Evolutionary conservation across 163 green algal species (phyloP).

Genomic region (Volvox carteri): DNA sequence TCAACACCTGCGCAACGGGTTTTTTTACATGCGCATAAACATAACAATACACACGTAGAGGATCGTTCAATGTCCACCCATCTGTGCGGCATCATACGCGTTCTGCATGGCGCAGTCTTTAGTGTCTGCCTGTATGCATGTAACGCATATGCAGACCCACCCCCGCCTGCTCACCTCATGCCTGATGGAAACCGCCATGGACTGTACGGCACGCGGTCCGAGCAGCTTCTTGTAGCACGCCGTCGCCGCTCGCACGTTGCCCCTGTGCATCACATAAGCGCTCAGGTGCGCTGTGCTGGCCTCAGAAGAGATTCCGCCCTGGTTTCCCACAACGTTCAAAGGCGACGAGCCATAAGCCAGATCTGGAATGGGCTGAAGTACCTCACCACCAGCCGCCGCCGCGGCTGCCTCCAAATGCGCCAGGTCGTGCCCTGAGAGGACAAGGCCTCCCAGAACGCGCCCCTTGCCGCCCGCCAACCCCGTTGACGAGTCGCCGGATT

Average conservation of each 20-base stretch:
- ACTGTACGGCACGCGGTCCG: conserved; percentile 24
- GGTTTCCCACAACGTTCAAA: too few relatives aligned
- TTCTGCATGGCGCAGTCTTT: too few relatives aligned
- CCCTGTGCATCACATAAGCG: conserved; percentile 16
- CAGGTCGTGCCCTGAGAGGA: neutral
- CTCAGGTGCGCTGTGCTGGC: neutral
- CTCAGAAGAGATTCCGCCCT: too few relatives aligned
- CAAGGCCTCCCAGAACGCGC: neutral
- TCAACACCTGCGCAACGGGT: neutral
- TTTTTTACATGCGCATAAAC: too few relatives aligned
- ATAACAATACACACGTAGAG: too few relatives aligned
- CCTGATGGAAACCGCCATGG: conserved; percentile 2
- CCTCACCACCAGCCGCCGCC: neutral
- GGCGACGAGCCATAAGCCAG: too few relatives aligned
- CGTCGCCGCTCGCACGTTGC: neutral
- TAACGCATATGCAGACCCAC: neutral
- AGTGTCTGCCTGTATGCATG: too few relatives aligned
- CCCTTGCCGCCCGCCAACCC: neutral
- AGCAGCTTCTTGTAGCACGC: conserved; percentile 22
- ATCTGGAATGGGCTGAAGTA: too few relatives aligned
- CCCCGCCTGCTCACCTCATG: conserved; percentile 21
- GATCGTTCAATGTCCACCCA: too few relatives aligned
- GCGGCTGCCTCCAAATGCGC: neutral
- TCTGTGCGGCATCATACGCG: too few relatives aligned
- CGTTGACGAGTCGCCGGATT: too few relatives aligned